Conservation (phyloP, 140 eudicot species). For the Erigeron philadelphicus region DNA sequence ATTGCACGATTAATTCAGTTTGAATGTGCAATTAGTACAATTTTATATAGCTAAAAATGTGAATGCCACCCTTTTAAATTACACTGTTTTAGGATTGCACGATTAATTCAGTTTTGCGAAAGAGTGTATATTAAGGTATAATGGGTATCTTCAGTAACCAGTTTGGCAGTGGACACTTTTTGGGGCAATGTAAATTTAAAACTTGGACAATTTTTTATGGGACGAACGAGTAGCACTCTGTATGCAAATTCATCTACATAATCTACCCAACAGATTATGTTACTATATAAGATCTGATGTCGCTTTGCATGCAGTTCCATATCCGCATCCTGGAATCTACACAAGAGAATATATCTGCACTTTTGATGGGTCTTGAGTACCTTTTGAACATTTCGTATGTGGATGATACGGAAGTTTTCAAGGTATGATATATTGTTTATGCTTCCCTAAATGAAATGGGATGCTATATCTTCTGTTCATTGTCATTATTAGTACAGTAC, state of each 20-base stretch:
- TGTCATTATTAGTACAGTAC: not conserved
- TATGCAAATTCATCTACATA: not conserved
- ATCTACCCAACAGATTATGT: not conserved
- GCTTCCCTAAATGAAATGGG: not conserved
- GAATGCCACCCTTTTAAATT: no score
- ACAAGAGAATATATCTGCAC: slow-evolving; percentile 71
- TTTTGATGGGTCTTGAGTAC: slow-evolving; percentile 81
- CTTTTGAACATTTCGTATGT: slow-evolving; percentile 85
- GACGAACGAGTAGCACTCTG: not conserved
- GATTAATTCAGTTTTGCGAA: no score
- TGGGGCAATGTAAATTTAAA: no score
- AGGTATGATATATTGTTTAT: slow-evolving; percentile 44
- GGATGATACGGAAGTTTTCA: slow-evolving; percentile 96
- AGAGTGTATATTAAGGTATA: no score
- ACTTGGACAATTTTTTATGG: no score
- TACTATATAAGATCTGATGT: slow-evolving; percentile 16
- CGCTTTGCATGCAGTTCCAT: slow-evolving; percentile 55
- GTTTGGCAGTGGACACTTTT: no score
- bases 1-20: no score
- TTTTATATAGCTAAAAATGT: no score
- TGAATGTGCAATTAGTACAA: no score
- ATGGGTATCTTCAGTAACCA: no score
- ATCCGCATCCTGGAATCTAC: slow-evolving; percentile 73
- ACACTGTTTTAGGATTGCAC: no score
- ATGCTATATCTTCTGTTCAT: not conserved